Percentiles rank a stretch among this genome's conserved stretches.
Conservation (phyloP, 2,329 filamentous ascomycete species). For the Beauveria scarabaeidicola region DNA sequence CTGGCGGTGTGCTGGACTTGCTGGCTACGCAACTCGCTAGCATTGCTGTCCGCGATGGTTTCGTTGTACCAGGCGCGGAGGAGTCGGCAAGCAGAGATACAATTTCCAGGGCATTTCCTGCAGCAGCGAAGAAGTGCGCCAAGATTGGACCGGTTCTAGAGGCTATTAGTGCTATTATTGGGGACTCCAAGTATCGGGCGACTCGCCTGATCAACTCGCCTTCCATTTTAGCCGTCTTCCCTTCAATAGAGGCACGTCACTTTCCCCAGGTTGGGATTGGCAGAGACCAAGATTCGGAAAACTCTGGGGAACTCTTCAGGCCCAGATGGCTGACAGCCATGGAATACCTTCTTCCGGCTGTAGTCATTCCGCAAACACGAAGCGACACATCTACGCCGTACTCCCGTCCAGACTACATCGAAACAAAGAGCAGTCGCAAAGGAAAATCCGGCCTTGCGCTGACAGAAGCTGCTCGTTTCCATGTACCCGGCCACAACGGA, state of each 20-base stretch:
- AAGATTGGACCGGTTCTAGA: constrained; percentile 64
- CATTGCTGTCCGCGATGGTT: constrained; percentile 59
- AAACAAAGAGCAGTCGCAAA: constrained; percentile 22
- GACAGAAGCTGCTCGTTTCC: constrained; percentile 24
- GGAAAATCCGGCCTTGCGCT: constrained; percentile 22
- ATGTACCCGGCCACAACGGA: constrained; percentile 18
- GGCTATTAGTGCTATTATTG: constrained; percentile 67
- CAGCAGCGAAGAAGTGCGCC: constrained; percentile 48
- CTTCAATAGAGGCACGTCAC: constrained; percentile 45
- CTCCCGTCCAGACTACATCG: constrained; percentile 17
- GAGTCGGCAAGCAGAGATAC: constrained; percentile 44
- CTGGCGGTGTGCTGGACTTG: constrained; percentile 66
- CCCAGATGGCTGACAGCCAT: constrained; percentile 46
- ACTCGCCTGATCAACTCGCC: constrained; percentile 63
- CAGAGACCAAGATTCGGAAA: constrained; percentile 45
- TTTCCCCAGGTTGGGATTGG: constrained; percentile 36
- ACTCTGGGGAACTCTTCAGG: constrained; percentile 39
- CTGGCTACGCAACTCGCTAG: constrained; percentile 66
- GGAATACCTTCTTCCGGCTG: constrained; percentile 55
- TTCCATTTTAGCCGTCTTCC: constrained; percentile 61
- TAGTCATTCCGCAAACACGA: constrained; percentile 35
- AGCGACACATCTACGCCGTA: constrained; percentile 18
- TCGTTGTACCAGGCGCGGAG: constrained; percentile 59
- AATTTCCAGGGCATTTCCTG: constrained; percentile 49
- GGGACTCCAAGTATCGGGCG: constrained; percentile 69